A percentile compares a stretch with the other conserved stretches of the same genome.
Evolutionary conservation across 2,329 filamentous ascomycete genomes (phyloP).

Genomic region (Paraconiothyrium brasiliense): DNA sequence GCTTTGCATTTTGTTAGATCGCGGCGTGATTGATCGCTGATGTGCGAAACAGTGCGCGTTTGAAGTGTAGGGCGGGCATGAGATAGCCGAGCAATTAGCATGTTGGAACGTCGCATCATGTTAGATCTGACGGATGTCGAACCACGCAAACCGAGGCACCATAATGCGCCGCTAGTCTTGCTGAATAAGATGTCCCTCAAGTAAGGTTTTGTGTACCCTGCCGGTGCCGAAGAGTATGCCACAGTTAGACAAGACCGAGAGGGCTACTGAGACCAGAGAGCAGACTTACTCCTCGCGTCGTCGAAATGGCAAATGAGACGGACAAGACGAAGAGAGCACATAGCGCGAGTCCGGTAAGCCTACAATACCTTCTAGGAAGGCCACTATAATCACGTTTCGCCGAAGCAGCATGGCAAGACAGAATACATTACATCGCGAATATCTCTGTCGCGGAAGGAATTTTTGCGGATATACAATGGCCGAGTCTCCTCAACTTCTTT

Average conservation of each 20-base stretch:
- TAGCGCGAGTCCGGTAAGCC: neutral
- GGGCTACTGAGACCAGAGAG: no score
- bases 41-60: slow-evolving; percentile 16
- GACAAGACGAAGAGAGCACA: neutral
- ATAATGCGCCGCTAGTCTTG: slow-evolving; percentile 2
- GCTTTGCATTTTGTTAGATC: slow-evolving; percentile 1
- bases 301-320: neutral
- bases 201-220: neutral
- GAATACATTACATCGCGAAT: no score
- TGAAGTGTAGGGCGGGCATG: slow-evolving; percentile 9
- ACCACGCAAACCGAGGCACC: slow-evolving; percentile 1
- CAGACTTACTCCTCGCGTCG: no score
- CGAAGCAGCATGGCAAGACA: no score
- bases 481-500: no score
- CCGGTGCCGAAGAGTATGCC: neutral
- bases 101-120: slow-evolving; percentile 16
- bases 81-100: slow-evolving; percentile 6
- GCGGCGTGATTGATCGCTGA: slow-evolving; percentile 1
- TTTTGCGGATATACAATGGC: no score
- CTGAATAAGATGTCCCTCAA: neutral
- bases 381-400: no score
- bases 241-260: neutral
- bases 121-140: slow-evolving; percentile 2
- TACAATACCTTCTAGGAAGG: neutral
- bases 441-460: no score